Conservation (phyloP, 108 stramenopile genomes). For the Licmophora abbreviata region DNA sequence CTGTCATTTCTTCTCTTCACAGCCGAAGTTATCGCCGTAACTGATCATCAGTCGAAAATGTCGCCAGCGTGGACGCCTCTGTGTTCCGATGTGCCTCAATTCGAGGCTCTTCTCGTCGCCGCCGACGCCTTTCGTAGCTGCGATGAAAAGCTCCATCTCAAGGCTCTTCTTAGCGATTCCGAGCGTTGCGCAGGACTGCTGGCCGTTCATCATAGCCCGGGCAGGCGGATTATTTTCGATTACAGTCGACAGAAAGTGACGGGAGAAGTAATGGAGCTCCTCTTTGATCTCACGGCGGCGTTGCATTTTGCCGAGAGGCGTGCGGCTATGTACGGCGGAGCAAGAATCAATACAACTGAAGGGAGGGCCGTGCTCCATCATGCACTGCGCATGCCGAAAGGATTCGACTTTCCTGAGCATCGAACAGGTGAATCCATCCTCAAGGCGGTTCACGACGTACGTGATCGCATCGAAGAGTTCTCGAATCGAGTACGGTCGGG, state of each 20-base stretch:
- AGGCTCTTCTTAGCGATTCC: conserved; percentile 64
- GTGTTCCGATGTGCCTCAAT: conserved; percentile 79
- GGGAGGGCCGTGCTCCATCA: conserved; percentile 70
- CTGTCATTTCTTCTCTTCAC: no score
- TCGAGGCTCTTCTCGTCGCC: conserved; percentile 55
- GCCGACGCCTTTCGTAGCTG: conserved; percentile 53
- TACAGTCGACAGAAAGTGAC: conserved; percentile 94
- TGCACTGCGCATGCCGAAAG: conserved; percentile 57
- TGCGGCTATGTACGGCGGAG: conserved; percentile 64
- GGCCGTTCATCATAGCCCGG: conserved; percentile 37
- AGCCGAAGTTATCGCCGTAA: no score
- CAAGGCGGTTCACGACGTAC: conserved; percentile 59
- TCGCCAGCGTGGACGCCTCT: conserved; percentile 19
- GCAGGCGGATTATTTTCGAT: conserved; percentile 84
- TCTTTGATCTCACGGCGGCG: conserved; percentile 89
- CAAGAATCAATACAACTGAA: conserved; percentile 67
- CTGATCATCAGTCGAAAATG: no score
- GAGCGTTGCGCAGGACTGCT: conserved; percentile 67
- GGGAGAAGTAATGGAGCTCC: conserved; percentile 87
- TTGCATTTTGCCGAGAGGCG: conserved; percentile 68
- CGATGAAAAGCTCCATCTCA: conserved; percentile 79
- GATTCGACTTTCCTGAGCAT: conserved; percentile 45
- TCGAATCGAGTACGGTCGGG: conserved; percentile 69
- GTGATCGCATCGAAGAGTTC: conserved; percentile 64
- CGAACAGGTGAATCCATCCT: conserved; percentile 72